Percentiles rank a stretch among this genome's conserved stretches.
Evolutionary conservation across 495 filamentous ascomycete species (phyloP).

Genomic region (Hyaloscypha hepaticicola): DNA sequence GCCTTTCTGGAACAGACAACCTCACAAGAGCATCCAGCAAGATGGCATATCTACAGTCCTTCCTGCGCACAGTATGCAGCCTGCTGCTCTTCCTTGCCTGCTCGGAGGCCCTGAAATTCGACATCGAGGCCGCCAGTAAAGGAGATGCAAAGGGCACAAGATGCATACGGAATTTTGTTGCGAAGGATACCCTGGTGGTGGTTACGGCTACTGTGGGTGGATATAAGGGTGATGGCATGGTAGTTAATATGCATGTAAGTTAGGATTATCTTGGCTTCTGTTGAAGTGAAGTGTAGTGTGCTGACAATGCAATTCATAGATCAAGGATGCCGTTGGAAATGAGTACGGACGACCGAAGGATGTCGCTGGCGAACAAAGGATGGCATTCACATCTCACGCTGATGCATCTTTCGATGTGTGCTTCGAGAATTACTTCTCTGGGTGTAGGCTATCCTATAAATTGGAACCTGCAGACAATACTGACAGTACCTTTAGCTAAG

Average conservation of each 20-base stretch:
- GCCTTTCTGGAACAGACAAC: background rate
- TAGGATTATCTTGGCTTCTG: background rate
- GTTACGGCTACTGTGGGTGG: constrained; percentile 92
- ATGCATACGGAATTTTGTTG: constrained; percentile 96
- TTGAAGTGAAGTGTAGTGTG: background rate
- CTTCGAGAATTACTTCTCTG: constrained; percentile 81
- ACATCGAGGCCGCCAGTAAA: constrained; percentile 67
- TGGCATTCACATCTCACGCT: constrained; percentile 92
- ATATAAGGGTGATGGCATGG: constrained; percentile 85
- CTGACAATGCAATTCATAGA: constrained; percentile 51
- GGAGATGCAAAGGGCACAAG: constrained; percentile 67
- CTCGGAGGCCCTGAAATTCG: constrained; percentile 85
- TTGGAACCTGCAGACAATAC: background rate
- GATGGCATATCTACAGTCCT: constrained; percentile 25
- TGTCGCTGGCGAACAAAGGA: constrained; percentile 85
- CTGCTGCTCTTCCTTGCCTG: constrained; percentile 37
- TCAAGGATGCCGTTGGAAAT: constrained; percentile 91
- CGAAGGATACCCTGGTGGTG: constrained; percentile 91
- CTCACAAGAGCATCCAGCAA: constrained; percentile 17
- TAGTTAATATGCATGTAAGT: constrained; percentile 93
- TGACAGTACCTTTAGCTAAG: constrained; percentile 32
- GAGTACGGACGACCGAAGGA: constrained; percentile 91
- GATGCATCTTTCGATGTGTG: constrained; percentile 97
- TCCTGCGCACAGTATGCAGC: constrained; percentile 29
- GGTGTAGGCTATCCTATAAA: constrained; percentile 45